Conservation (phyloP, 768 basidiomycete species). For the Tylopilus balloui region DNA sequence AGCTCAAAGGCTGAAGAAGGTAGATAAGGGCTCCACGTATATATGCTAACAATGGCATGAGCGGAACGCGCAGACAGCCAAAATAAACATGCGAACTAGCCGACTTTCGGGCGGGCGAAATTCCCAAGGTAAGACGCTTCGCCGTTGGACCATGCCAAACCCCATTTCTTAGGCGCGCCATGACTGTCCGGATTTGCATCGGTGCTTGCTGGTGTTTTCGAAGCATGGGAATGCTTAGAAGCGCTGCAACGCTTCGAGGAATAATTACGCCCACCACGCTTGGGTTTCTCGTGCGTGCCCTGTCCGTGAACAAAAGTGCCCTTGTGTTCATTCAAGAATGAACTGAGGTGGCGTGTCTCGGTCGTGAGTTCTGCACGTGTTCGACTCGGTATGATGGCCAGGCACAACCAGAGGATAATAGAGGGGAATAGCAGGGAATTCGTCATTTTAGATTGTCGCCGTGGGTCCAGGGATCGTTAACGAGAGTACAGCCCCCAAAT, state of each 20-base stretch:
- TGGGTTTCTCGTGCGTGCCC: slow-evolving; percentile 12
- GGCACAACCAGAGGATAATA: slow-evolving; percentile 11
- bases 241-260: slow-evolving; percentile 17
- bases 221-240: slow-evolving; percentile 5
- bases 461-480: not conserved
- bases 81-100: slow-evolving; percentile 35
- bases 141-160: slow-evolving; percentile 65
- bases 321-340: not conserved
- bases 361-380: slow-evolving; percentile 2
- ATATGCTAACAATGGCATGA: slow-evolving; percentile 36
- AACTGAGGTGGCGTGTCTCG: slow-evolving; percentile 1
- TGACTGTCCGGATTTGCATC: not conserved
- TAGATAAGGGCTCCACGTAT: slow-evolving; percentile 62
- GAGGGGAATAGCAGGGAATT: slow-evolving; percentile 3
- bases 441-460: slow-evolving; percentile 8
- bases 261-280: slow-evolving; percentile 13
- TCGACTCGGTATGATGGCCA: not conserved
- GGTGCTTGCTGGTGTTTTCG: not conserved
- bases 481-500: not conserved
- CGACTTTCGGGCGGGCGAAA: slow-evolving; percentile 44
- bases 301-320: not conserved
- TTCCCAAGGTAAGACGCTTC: slow-evolving; percentile 44
- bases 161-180: slow-evolving; percentile 42
- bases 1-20: slow-evolving; percentile 38
- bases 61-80: not conserved